Evolutionary conservation across 306 rosid genomes (phyloP).

Genomic region (Medicago arabica): DNA sequence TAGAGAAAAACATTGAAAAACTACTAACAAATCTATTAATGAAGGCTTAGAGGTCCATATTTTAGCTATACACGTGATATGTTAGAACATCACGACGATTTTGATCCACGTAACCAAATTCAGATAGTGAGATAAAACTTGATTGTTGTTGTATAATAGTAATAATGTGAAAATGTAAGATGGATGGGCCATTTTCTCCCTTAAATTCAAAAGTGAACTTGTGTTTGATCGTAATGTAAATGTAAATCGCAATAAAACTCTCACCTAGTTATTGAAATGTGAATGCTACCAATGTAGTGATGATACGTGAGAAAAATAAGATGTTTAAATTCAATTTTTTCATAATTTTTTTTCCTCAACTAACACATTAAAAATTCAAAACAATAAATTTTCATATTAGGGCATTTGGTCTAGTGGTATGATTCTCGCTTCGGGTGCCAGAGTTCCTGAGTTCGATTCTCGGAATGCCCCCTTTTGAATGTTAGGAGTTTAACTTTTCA

Average conservation of each 20-base stretch:
- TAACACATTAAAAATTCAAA: neutral
- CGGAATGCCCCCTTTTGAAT: neutral
- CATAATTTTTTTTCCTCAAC: neutral
- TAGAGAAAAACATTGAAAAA: neutral
- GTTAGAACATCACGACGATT: neutral
- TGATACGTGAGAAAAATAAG: neutral
- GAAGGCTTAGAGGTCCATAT: neutral
- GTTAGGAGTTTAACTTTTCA: neutral
- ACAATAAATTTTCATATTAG: neutral
- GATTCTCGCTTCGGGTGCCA: conserved; percentile 57
- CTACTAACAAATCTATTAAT: neutral
- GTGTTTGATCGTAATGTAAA: neutral
- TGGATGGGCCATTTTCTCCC: neutral
- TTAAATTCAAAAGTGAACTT: neutral
- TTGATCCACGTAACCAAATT: neutral
- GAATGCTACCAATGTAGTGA: neutral
- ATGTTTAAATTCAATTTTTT: neutral
- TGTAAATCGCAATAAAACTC: neutral
- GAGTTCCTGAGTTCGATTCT: conserved; percentile 15
- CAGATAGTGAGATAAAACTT: neutral
- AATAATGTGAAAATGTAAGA: neutral
- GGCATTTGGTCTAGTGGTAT: conserved; percentile 60
- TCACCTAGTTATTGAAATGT: neutral
- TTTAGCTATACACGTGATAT: neutral
- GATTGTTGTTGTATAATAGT: neutral